phyloP scores from a whole-genome alignment of 345 rosid species.

The Salix brachista region DNA sequence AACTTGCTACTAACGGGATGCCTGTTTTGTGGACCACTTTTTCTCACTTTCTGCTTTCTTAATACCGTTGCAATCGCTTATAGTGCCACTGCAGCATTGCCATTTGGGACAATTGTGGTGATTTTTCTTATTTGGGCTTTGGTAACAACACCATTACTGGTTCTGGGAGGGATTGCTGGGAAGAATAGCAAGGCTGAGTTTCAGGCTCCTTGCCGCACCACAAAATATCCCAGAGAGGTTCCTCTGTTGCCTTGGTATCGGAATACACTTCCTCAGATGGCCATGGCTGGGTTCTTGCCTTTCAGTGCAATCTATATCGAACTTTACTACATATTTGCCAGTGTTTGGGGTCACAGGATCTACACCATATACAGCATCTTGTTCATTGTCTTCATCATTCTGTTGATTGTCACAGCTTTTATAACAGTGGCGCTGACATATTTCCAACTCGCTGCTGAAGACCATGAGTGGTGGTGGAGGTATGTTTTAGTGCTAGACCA shows the following conservation, averaged over 20 bases:
- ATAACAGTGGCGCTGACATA: constrained; percentile 87
- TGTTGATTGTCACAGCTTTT: constrained; percentile 81
- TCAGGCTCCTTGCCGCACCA: constrained; percentile 31
- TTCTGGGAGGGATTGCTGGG: constrained; percentile 30
- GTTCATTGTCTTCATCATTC: constrained; percentile 75
- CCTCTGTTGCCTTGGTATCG: constrained; percentile 33
- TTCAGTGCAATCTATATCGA: constrained; percentile 85
- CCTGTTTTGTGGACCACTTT: constrained; percentile 28
- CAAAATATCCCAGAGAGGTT: constrained; percentile 33
- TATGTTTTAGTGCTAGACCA: constrained; percentile 6
- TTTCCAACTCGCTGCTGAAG: constrained; percentile 95
- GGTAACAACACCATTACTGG: constrained; percentile 27
- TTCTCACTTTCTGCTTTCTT: constrained; percentile 29
- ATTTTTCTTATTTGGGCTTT: constrained; percentile 29
- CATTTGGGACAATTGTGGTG: constrained; percentile 29
- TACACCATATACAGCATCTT: constrained; percentile 84
- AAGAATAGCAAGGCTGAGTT: constrained; percentile 34
- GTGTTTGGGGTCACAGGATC: constrained; percentile 87
- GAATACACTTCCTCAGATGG: constrained; percentile 31
- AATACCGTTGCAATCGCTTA: constrained; percentile 31
- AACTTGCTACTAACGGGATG: constrained; percentile 26
- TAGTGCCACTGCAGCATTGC: constrained; percentile 32
- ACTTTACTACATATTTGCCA: constrained; percentile 82
- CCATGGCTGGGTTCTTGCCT: constrained; percentile 42
- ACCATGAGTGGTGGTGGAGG: constrained; percentile 97